Percentiles rank a stretch among this genome's conserved stretches.
Conservation (phyloP, 2,329 filamentous ascomycete species). For the Apiospora kogelbergensis region DNA sequence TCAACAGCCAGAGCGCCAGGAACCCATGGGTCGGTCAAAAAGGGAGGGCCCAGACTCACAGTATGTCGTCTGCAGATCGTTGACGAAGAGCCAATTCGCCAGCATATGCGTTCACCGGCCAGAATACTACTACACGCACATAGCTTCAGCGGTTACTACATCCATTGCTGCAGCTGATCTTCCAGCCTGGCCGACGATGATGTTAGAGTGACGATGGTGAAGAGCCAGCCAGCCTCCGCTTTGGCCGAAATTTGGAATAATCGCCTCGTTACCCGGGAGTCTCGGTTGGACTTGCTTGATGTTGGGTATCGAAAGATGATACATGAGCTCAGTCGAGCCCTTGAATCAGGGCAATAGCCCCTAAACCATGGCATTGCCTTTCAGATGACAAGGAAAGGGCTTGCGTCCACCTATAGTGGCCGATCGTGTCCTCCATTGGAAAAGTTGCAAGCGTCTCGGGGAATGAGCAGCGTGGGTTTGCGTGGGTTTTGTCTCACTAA, state of each 20-base stretch:
- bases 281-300: background rate
- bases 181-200: background rate
- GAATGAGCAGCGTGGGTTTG: background rate
- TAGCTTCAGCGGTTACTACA: background rate
- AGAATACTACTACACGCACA: background rate
- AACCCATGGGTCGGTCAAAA: background rate
- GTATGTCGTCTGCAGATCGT: background rate
- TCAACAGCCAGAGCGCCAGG: background rate
- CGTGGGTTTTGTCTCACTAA: too few species aligned
- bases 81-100: background rate
- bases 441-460: background rate
- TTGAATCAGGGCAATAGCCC: background rate
- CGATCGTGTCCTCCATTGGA: background rate
- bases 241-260: background rate
- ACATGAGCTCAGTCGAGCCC: background rate
- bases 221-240: background rate
- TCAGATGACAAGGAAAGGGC: background rate
- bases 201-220: background rate
- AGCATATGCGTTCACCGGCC: background rate
- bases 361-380: background rate
- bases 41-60: background rate
- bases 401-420: background rate
- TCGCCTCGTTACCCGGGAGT: background rate
- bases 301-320: background rate
- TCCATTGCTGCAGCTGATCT: background rate